Evolutionary conservation across 164 flowering plant species (phyloP), one percentile per base, ranked within the genome.

Genomic region (Macadamia integrifolia): DNA sequence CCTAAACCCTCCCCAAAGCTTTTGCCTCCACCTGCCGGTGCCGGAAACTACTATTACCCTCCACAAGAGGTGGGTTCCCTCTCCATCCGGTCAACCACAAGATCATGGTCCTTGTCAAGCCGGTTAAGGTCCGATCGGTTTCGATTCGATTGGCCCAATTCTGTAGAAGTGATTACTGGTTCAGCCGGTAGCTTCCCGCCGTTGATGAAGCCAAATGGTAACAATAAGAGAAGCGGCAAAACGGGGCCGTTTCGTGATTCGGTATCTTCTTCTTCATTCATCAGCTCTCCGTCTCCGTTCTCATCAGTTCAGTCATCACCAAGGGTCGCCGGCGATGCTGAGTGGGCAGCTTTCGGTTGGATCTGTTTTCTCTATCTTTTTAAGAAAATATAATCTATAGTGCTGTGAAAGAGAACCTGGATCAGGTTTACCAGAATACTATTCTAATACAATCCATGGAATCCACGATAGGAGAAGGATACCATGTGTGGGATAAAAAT

Each of bases 321-420:
- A 1, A 74, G 76, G 49, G 70, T 75, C 2, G 73, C 67, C 2
- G 55, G 62, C 1, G 90, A 86, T 58, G 69, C 82, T 0, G 86
- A 88, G 11, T 87, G 92, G 92, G 92, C 83, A 23, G 86, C 77
- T 50, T 81, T 77, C 35, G 89, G 87, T 0, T 23, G 23, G 23
- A 23, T 23, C 23, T 23, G 23, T 23, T 23, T 23, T 23, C 23
- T 23, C 23, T 23, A 23, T 23, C 23, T 23, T 23, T 23, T 23
- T 23, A 23, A 23, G 23, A 23, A 23, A 23, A 23, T 23, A 23
- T 23, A 23, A 23, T 23, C 23, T 23, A 23, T 23, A 23, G 23
- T 23, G 23, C 23, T 23, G 23, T 23, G 23, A 23, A 23, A 23
- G 23, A 23, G 23, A 23, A 23, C 23, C 23, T 23, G 23, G 23